Conservation (phyloP, 1,284 basidiomycete genomes). For the Moniliophthora roreri region DNA sequence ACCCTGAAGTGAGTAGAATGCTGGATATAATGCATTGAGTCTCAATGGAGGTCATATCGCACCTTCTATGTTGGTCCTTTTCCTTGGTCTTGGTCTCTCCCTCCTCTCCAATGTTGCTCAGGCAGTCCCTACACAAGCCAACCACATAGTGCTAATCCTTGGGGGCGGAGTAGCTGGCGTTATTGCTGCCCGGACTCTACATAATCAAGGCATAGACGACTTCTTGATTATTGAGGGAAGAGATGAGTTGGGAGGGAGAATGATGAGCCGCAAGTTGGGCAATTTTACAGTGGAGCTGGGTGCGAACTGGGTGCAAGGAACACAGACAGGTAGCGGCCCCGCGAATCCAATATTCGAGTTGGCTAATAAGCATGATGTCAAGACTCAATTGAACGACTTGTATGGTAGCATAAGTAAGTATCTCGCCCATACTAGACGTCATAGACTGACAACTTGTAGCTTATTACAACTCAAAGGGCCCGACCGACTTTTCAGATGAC, state of each 20-base stretch:
- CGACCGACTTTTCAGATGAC: slow-evolving; percentile 43
- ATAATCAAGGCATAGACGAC: slow-evolving; percentile 54
- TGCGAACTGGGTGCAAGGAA: slow-evolving; percentile 75
- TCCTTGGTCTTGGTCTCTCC: no score
- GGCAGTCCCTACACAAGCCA: no score
- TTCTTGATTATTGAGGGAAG: slow-evolving; percentile 65
- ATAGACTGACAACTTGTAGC: slow-evolving; percentile 30
- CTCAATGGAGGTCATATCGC: no score
- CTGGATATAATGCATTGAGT: no score
- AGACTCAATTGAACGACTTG: slow-evolving; percentile 45
- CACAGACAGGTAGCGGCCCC: slow-evolving; percentile 46
- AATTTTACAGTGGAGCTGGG: slow-evolving; percentile 57
- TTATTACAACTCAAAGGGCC: slow-evolving; percentile 50
- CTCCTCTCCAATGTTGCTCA: no score
- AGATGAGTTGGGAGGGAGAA: slow-evolving; percentile 59
- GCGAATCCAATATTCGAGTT: slow-evolving; percentile 64
- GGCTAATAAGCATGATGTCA: slow-evolving; percentile 55
- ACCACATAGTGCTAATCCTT: slow-evolving; percentile 31
- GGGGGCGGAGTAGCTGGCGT: slow-evolving; percentile 70
- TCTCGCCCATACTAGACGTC: background rate
- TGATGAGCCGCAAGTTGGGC: slow-evolving; percentile 49
- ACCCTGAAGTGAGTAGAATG: no score
- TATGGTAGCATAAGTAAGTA: slow-evolving; percentile 50
- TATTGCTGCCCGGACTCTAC: slow-evolving; percentile 62
- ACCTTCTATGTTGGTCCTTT: no score